Conservation (phyloP, 352 stramenopile species). For the Globisporangium viniferum region DNA sequence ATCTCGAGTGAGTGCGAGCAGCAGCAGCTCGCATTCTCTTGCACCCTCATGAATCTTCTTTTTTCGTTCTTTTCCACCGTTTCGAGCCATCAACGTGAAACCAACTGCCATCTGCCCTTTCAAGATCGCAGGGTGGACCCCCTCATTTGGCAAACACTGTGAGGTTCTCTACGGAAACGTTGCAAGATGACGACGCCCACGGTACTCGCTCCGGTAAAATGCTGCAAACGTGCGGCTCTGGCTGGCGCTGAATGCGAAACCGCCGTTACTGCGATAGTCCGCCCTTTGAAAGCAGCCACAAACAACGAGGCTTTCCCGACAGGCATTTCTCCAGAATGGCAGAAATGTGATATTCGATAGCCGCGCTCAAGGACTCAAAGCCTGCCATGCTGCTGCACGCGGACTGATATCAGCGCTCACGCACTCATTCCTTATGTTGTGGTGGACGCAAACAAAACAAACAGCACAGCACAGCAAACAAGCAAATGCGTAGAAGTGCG, state of each 20-base stretch:
- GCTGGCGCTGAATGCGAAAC: neutral
- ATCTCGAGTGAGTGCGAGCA: too few species aligned
- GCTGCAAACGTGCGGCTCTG: constrained; percentile 2
- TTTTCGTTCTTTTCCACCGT: neutral
- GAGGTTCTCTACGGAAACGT: neutral
- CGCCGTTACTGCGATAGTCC: neutral
- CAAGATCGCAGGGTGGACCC: neutral
- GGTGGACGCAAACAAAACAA: neutral
- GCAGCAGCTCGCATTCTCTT: too few species aligned
- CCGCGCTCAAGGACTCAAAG: too few species aligned
- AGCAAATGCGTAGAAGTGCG: neutral
- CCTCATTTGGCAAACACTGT: neutral
- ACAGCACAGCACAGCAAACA: neutral
- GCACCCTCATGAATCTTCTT: neutral
- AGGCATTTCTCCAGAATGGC: neutral
- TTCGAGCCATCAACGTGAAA: neutral
- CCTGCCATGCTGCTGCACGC: neutral
- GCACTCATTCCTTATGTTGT: neutral
- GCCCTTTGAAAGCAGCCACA: constrained; percentile 8
- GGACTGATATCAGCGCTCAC: neutral
- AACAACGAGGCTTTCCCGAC: neutral
- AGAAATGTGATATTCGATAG: neutral
- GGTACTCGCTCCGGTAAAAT: constrained; percentile 10
- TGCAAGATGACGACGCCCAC: neutral
- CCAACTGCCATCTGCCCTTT: neutral